Evolutionary conservation across 2,329 filamentous ascomycete genomes (phyloP).

Genomic region (Sporothrix variecibatus): DNA sequence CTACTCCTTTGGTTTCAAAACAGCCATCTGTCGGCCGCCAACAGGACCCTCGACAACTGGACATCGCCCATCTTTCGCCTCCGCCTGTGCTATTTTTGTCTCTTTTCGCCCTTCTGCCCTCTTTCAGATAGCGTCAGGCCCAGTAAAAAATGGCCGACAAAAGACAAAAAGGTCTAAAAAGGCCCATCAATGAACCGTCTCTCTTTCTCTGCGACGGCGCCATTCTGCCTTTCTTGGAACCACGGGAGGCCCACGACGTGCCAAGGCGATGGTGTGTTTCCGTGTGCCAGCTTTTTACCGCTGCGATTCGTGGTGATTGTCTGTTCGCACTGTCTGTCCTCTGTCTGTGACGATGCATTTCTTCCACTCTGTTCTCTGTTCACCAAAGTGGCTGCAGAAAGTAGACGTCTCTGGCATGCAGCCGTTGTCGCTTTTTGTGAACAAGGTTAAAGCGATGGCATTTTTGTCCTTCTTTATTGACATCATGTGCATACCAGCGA

Average conservation of each 20-base stretch:
- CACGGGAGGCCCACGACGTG: constrained; percentile 8
- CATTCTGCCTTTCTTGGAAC: not conserved
- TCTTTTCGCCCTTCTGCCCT: not conserved
- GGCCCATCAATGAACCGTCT: not conserved
- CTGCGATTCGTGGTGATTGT: not conserved
- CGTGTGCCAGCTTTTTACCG: not conserved
- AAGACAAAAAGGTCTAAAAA: not conserved
- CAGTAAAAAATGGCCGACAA: not conserved
- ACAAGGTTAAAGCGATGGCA: not conserved
- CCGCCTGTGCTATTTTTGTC: constrained; percentile 9
- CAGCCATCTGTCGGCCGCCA: not conserved
- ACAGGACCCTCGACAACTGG: not conserved
- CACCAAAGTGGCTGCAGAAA: not conserved
- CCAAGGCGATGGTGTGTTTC: not conserved
- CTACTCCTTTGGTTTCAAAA: constrained; percentile 4
- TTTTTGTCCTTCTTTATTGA: not conserved
- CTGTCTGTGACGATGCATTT: not conserved
- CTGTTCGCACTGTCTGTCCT: constrained; percentile 1
- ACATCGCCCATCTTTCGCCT: not conserved
- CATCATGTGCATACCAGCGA: constrained; percentile 5
- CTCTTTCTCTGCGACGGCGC: not conserved
- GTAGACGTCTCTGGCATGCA: not conserved
- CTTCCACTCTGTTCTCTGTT: not conserved
- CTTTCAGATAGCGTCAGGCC: not conserved
- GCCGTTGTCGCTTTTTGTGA: not conserved